Percentiles rank a stretch among this genome's conserved stretches.
These are phyloP conservation scores for Drosera spatulata DNA, from an alignment of 179 eudicot genomes.

Conservation along the genomic window DNA sequence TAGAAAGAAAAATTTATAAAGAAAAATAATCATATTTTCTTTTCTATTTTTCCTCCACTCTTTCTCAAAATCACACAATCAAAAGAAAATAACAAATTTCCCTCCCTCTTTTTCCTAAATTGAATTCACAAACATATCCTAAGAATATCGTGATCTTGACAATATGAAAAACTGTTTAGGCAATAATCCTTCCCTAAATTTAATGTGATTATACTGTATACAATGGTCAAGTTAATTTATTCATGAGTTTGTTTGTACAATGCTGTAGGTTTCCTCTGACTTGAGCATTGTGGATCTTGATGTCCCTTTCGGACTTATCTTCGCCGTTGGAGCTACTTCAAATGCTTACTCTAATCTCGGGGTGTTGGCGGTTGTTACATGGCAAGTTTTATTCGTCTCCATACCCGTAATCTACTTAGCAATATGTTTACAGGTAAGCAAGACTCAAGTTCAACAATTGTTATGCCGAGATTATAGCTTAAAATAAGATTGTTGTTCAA, in stretches of 20 bases:
- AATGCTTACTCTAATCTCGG: slow-evolving; percentile 36
- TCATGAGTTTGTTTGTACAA: neutral
- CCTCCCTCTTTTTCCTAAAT: no score
- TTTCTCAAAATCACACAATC: no score
- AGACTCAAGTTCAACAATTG: neutral
- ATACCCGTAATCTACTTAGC: slow-evolving; percentile 53
- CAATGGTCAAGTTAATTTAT: no score
- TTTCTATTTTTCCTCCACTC: no score
- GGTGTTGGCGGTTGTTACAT: slow-evolving; percentile 54
- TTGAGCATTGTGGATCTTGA: slow-evolving; percentile 76
- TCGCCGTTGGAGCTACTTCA: slow-evolving; percentile 38
- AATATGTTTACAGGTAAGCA: slow-evolving; percentile 51
- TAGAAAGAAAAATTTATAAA: no score
- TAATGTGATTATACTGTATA: no score
- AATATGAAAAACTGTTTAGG: no score
- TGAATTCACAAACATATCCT: no score
- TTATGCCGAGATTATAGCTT: neutral
- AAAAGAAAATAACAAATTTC: no score
- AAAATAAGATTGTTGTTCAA: neutral
- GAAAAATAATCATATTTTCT: neutral
- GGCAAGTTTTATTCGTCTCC: slow-evolving; percentile 72
- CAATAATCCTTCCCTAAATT: no score
- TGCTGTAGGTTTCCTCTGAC: slow-evolving; percentile 61
- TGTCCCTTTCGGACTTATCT: slow-evolving; percentile 40
- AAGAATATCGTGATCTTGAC: no score